Evolutionary conservation across 768 basidiomycete genomes (phyloP), one percentile per base, ranked within the genome.

Genomic region (Macrolepiota dolichaula): DNA sequence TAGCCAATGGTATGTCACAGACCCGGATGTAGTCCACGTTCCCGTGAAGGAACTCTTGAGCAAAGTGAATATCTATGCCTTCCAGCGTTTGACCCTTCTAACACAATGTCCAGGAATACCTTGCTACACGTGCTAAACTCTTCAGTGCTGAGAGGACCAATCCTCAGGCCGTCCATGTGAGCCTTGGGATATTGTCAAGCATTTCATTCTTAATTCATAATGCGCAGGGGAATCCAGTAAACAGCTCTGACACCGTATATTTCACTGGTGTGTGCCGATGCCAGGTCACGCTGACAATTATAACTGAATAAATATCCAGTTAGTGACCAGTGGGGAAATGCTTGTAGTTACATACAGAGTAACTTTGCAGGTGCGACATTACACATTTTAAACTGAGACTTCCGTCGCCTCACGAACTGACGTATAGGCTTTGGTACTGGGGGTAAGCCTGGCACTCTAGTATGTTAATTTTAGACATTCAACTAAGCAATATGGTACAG

Each of bases 171-270:
- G 73, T 85, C 12, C 88, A 89, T 71, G 91, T 89, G 70, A 57
- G 81, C 71, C 19, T 13, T 13, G n/a, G 11, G 24, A 40, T 12
- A 10, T 36, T 55, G 29, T 36, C 22, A 19, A 24, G 40, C 42
- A 44, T 17, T 32, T 42, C 24, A 47, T 55, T 49, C 19, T 27
- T 59, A 68, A 55, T 66, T 27, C 65, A 24, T n/a, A 55, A 42
- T 32, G 51, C 13, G 9, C 63, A 93, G 86, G 95, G 96, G 4
- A 85, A 86, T 63, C 95, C 94, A 1, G 79, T 87, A 27, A 84
- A 89, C 63, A 91, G 91, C 1, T 92, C 92, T 0, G 96, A 99
- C 71, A 98, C 96, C 0, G 94, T 97, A 13, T 97, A 98, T 70
- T 96, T 98, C 69, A 86, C 94, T 6, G 91, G 90, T 85, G 72